Evolutionary conservation across 331 rosid genomes (phyloP), one percentile per base, ranked within the genome.

Genomic region (Rosa hybrid): DNA sequence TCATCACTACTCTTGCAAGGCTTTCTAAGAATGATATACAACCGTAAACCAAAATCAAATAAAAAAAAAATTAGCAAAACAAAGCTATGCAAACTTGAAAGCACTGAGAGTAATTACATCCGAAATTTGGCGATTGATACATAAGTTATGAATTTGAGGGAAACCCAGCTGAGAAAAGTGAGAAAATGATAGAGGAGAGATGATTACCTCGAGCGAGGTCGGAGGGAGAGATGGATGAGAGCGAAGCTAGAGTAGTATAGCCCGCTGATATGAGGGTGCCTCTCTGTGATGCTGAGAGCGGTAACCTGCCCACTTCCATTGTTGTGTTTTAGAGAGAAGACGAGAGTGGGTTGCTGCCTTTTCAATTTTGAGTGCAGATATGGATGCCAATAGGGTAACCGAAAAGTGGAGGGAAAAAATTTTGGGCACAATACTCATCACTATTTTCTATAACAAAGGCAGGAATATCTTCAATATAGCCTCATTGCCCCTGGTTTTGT

Each of bases 261-360:
- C 95, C 97, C 3, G 95, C 89, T 18, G 97, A 87, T 57, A 94
- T 82, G 72, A 94, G 91, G 51, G 92, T 94, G 49, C 94, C 93
- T 79, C 97, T 88, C 82, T 86, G 92, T 8, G 97, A 88, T 30
- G 97, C 88, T 41, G 94, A 86, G 63, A 92, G 88, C 71, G 97
- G 95, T 42, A 94, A 83, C 85, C 91, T 88, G 42, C 94, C 97
- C 21, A 94, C 89, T 78, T 94, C 98, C 97, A 91, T 89, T 27
- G 0, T 12, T 49, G 46, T 44, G 46, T 7, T 44, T 1, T 8
- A 6, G 46, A 34, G 39, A 34, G 0, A 44, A 44, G 46, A 44
- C 1, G 46, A 42, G 46, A 44, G 46, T 44, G 46, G 46, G 2
- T 44, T 44, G 46, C 46, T 44, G 46, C 46, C 53, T 49, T 0